Evolutionary conservation across 1,284 basidiomycete genomes (phyloP), one percentile per base, ranked within the genome.

Genomic region (Melampsora medusae): DNA sequence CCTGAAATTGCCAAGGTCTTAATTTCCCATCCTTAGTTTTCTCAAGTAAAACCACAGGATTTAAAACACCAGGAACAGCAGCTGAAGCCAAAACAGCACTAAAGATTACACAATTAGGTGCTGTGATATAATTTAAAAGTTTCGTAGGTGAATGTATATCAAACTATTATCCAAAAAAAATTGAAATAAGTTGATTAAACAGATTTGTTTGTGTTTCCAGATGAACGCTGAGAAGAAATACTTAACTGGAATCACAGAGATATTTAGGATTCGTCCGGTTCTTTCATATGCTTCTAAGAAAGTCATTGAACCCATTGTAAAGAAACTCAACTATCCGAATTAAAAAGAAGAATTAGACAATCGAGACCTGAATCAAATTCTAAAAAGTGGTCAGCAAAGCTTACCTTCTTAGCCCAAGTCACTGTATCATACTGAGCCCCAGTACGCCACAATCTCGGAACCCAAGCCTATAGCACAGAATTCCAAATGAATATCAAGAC

Each of bases 391-490:
- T 35, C 7, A 3, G 4, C 7, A 3, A 7, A 35, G 14, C 81
- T 65, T 67, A 92, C 92, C 87, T 97, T 97, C 79, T 88, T 86
- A 12, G 96, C 97, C 97, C 97, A 99, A 79, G 87, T 81, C 12
- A 95, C 85, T 22, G 92, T 91, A 79, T 97, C 93, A 83, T 98
- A 99, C 60, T 96, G 87, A 9, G 97, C 96, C 12, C 97, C 97
- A 0, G 93, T 97, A 79, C 85, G 86, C 87, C 89, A 89, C 71
- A 92, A 90, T n/a, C 96, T 85, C 77, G 86, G 88, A 64, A 90
- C 83, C 95, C 94, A 97, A 16, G 92, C 85, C 71, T 77, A 49
- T 4, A n/a, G n/a, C n/a, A n/a, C n/a, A n/a, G n/a, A n/a, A n/a
- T n/a, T n/a, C n/a, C 12, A 64, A 25, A 59, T 10, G 48, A 49